phyloP scores from a whole-genome alignment of 2,329 filamentous ascomycete genomes.

The Sclerotinia glacialis region DNA sequence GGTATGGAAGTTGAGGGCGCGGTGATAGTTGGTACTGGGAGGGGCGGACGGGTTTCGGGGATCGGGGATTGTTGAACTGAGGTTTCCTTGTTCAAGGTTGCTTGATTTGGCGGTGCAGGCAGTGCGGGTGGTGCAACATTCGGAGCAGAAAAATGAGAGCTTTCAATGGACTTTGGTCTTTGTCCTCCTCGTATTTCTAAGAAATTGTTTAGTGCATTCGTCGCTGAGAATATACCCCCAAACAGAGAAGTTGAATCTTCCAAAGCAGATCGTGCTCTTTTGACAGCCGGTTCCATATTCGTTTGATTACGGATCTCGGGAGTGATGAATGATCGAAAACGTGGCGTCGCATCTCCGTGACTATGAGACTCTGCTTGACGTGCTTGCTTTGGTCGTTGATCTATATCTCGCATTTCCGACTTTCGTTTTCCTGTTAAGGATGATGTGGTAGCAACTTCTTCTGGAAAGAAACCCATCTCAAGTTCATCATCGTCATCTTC shows the following conservation, averaged over 20 bases:
- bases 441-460: constrained; percentile 38
- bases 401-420: constrained; percentile 27
- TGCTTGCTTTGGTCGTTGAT: background rate
- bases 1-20: constrained; percentile 35
- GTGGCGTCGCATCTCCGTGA: background rate
- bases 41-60: background rate
- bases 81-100: background rate
- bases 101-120: background rate
- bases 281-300: constrained; percentile 8
- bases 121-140: background rate
- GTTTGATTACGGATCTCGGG: background rate
- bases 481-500: constrained; percentile 42
- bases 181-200: constrained; percentile 47
- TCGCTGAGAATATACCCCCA: constrained; percentile 42
- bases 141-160: constrained; percentile 33
- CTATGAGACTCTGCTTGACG: background rate
- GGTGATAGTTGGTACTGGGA: constrained; percentile 29
- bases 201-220: constrained; percentile 48
- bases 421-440: constrained; percentile 44
- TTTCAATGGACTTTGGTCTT: constrained; percentile 34
- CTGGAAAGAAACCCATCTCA: constrained; percentile 31
- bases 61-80: constrained; percentile 25
- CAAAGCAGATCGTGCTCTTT: constrained; percentile 31
- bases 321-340: background rate
- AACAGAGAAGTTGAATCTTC: constrained; percentile 15